These are phyloP conservation scores for Bidens hawaiensis DNA, from an alignment of 140 eudicot species.

Conservation along the genomic window DNA sequence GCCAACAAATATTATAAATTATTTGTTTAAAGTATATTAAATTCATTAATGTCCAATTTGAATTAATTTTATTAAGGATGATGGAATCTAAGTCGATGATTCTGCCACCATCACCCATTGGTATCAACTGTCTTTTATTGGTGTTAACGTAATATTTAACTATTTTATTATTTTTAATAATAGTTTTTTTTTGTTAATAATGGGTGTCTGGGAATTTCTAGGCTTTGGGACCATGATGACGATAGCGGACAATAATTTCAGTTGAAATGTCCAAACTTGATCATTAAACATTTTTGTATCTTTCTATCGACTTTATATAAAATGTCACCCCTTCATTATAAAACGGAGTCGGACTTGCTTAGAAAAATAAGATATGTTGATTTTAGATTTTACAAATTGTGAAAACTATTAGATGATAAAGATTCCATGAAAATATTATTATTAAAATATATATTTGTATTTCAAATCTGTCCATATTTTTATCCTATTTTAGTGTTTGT, in stretches of 20 bases:
- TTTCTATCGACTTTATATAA: background rate
- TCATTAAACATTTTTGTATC: constrained; percentile 4
- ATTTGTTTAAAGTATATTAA: background rate
- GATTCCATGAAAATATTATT: no score
- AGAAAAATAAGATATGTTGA: background rate
- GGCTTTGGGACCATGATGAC: constrained; percentile 27
- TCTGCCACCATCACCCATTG: constrained; percentile 18
- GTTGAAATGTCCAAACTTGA: constrained; percentile 24
- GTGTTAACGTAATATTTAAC: constrained; percentile 6
- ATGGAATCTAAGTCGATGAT: constrained; percentile 30
- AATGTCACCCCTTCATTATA: background rate
- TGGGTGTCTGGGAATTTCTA: constrained; percentile 2
- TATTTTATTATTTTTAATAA: background rate
- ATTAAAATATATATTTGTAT: no score
- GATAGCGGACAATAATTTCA: constrained; percentile 22
- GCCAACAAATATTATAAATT: background rate
- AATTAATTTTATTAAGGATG: constrained; percentile 15
- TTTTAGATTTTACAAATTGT: background rate
- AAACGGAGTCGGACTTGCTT: background rate
- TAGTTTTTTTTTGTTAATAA: background rate
- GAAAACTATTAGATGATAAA: no score
- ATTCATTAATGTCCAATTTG: constrained; percentile 10
- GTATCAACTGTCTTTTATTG: constrained; percentile 24
- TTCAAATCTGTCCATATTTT: no score
- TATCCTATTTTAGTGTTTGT: no score